Conservation (phyloP, 2,329 filamentous ascomycete species). For the Curvularia lunata region DNA sequence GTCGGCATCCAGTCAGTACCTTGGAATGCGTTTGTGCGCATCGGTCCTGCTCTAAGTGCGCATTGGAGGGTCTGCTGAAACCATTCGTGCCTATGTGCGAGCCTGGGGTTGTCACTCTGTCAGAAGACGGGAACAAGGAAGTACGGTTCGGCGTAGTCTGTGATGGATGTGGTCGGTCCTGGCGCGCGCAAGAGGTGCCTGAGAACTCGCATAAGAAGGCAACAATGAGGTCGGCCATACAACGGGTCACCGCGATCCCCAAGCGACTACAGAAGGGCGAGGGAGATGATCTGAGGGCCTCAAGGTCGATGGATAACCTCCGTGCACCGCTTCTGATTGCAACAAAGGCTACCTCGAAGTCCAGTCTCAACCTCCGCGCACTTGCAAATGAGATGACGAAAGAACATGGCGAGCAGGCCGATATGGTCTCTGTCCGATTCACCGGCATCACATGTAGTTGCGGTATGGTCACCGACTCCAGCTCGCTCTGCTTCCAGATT, state of each 20-base stretch:
- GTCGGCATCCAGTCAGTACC: conserved; percentile 26
- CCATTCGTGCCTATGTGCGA: conserved; percentile 36
- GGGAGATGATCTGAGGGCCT: conserved; percentile 17
- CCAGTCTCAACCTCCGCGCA: conserved; percentile 17
- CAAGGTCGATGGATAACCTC: conserved; percentile 22
- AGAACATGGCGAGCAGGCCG: conserved; percentile 25
- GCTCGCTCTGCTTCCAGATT: conserved; percentile 34
- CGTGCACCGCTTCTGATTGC: not conserved
- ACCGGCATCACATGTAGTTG: conserved; percentile 31
- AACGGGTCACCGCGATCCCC: conserved; percentile 18
- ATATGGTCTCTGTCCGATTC: conserved; percentile 28
- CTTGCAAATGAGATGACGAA: conserved; percentile 19
- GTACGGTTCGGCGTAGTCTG: conserved; percentile 37
- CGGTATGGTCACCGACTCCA: conserved; percentile 19
- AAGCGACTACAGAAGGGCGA: conserved; percentile 18
- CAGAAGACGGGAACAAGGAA: conserved; percentile 12
- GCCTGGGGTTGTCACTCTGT: conserved; percentile 25
- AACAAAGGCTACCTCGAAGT: conserved; percentile 7
- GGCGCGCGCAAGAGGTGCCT: conserved; percentile 24
- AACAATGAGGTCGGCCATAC: conserved; percentile 14
- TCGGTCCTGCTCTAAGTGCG: conserved; percentile 33
- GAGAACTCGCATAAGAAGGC: conserved; percentile 12
- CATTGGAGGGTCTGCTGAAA: conserved; percentile 26
- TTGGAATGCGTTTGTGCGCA: conserved; percentile 36
- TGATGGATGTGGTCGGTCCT: conserved; percentile 31